These are phyloP conservation scores for Grigorovia transvaalensis DNA, from an alignment of 805 yeast genomes.

Conservation along the genomic window DNA sequence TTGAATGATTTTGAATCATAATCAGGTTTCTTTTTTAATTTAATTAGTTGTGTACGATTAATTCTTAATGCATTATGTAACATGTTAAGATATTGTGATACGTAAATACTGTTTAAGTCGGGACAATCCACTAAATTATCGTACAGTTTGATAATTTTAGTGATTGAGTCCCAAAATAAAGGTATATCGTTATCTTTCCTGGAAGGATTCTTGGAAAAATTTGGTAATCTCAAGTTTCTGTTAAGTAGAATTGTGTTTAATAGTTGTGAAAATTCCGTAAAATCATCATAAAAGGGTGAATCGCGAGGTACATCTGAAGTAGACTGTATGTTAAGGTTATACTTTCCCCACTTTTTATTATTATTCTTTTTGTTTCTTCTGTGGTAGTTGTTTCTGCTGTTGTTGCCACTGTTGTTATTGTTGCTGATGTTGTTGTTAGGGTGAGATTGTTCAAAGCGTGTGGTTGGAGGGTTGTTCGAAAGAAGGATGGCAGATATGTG, in stretches of 20 bases:
- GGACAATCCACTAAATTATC: constrained; percentile 34
- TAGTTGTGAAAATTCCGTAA: constrained; percentile 12
- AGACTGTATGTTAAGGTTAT: neutral
- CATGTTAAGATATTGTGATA: constrained; percentile 37
- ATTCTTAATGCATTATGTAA: constrained; percentile 43
- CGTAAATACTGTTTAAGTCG: constrained; percentile 33
- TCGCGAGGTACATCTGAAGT: neutral
- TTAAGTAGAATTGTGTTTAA: constrained; percentile 9
- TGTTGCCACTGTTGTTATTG: too few relatives aligned
- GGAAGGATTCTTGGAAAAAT: neutral
- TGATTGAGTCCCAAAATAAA: constrained; percentile 40
- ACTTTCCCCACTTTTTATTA: too few relatives aligned
- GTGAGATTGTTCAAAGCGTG: too few relatives aligned
- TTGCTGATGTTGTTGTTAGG: too few relatives aligned
- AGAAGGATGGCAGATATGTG: too few relatives aligned
- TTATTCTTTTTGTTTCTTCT: too few relatives aligned
- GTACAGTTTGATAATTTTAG: constrained; percentile 38
- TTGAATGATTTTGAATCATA: constrained; percentile 44
- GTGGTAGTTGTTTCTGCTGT: too few relatives aligned
- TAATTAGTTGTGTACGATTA: constrained; percentile 40
- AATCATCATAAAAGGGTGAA: constrained; percentile 7
- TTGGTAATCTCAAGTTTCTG: neutral
- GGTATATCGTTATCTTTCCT: constrained; percentile 5
- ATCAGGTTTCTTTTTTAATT: constrained; percentile 44
- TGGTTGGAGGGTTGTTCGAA: too few relatives aligned